Conservation (phyloP, 2,329 filamentous ascomycete species). For the Phaeoacremonium minimum region DNA sequence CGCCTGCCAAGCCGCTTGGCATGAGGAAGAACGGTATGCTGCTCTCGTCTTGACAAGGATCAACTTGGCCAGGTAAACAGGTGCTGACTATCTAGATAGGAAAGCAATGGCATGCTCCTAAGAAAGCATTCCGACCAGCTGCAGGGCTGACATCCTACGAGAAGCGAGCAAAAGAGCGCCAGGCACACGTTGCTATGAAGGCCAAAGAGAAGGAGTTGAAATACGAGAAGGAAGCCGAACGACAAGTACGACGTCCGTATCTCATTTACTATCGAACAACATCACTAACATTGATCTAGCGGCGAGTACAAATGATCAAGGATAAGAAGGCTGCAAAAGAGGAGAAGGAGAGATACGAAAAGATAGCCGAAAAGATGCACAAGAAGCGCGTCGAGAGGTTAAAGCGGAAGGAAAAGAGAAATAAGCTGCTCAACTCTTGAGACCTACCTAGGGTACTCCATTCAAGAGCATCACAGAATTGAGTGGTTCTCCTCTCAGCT, state of each 20-base stretch:
- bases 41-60: slow-evolving; percentile 2
- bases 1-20: slow-evolving; percentile 43
- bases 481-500: too few relatives aligned
- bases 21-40: slow-evolving; percentile 79
- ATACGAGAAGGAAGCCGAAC: slow-evolving; percentile 87
- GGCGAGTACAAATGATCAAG: slow-evolving; percentile 73
- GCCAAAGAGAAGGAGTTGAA: slow-evolving; percentile 94
- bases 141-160: slow-evolving; percentile 75
- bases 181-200: slow-evolving; percentile 72
- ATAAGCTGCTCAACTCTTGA: slow-evolving; percentile 72
- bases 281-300: slow-evolving; percentile 40
- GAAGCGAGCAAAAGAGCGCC: slow-evolving; percentile 67
- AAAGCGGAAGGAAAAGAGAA: slow-evolving; percentile 95
- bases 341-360: slow-evolving; percentile 87
- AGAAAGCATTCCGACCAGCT: slow-evolving; percentile 79
- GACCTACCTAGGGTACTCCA: too few relatives aligned
- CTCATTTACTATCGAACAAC: not conserved
- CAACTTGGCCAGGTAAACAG: too few relatives aligned
- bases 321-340: slow-evolving; percentile 85
- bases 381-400: slow-evolving; percentile 87
- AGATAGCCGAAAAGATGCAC: slow-evolving; percentile 98
- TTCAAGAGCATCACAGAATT: too few relatives aligned
- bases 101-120: slow-evolving; percentile 87
- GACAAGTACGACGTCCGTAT: slow-evolving; percentile 57
- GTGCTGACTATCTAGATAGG: too few relatives aligned